These are phyloP conservation scores for Linaria vulgaris DNA, from an alignment of 257 asterid species.

Conservation along the genomic window DNA sequence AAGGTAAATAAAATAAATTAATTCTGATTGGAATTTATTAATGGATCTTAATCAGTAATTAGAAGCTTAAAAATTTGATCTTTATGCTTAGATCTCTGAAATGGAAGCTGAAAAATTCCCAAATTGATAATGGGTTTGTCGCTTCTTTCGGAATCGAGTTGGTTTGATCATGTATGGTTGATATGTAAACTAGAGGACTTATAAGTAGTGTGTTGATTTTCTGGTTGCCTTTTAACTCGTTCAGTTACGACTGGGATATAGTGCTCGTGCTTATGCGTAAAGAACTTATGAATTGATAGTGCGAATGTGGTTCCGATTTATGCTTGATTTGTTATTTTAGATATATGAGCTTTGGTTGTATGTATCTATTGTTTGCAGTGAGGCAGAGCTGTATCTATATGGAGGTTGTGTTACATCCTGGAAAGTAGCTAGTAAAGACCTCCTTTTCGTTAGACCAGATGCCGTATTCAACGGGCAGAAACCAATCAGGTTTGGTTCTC, in stretches of 20 bases:
- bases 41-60: background rate
- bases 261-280: background rate
- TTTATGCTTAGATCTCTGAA: no score
- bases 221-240: no score
- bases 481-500: slow-evolving; percentile 91
- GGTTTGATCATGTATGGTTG: no score
- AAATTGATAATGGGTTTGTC: background rate
- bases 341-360: background rate
- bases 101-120: no score
- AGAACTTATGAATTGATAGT: background rate
- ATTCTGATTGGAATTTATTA: background rate
- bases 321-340: slow-evolving; percentile 2
- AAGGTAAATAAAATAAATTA: slow-evolving; percentile 44
- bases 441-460: slow-evolving; percentile 97
- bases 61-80: background rate
- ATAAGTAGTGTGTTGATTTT: no score
- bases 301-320: slow-evolving; percentile 7
- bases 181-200: no score
- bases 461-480: slow-evolving; percentile 93
- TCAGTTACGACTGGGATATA: background rate
- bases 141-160: no score
- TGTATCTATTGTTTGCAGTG: slow-evolving; percentile 51
- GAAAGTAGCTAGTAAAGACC: slow-evolving; percentile 85
- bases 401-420: slow-evolving; percentile 98
- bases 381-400: slow-evolving; percentile 86